phyloP scores from a whole-genome alignment of 169 alveolate species.

The Perkinsus olseni region DNA sequence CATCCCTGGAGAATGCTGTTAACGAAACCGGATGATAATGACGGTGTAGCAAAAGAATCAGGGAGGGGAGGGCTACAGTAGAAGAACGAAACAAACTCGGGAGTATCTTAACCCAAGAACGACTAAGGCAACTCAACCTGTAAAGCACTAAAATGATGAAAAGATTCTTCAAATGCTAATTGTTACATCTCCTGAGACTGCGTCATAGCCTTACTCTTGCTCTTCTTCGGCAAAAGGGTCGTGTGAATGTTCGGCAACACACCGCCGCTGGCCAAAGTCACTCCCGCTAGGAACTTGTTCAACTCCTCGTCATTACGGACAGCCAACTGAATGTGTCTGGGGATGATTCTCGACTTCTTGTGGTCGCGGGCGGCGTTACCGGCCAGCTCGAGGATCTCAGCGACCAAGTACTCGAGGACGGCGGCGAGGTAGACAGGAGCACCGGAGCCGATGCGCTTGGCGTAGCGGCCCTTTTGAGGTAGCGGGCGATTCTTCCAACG shows the following conservation, averaged over 20 bases:
- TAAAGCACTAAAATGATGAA: no score
- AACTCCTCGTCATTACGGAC: slow-evolving; percentile 96
- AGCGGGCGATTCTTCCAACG: slow-evolving; percentile 93
- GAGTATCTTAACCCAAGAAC: no score
- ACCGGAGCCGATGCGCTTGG: slow-evolving; percentile 96
- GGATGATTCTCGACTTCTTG: slow-evolving; percentile 91
- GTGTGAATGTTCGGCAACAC: slow-evolving; percentile 94
- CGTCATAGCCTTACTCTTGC: slow-evolving; percentile 12
- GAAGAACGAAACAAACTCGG: no score
- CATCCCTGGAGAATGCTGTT: no score
- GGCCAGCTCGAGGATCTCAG: slow-evolving; percentile 93
- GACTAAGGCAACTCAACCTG: no score
- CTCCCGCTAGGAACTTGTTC: slow-evolving; percentile 89
- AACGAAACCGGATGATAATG: no score
- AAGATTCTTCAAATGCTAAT: no score
- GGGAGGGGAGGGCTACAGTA: no score
- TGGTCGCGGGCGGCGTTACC: slow-evolving; percentile 94
- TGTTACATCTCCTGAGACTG: neutral
- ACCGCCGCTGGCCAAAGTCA: slow-evolving; percentile 97
- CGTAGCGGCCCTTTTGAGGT: slow-evolving; percentile 88
- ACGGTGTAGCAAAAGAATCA: no score
- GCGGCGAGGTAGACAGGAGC: slow-evolving; percentile 97
- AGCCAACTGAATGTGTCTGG: slow-evolving; percentile 94
- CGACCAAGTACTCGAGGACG: slow-evolving; percentile 90
- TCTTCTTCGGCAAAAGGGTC: slow-evolving; percentile 85